Percentiles rank a stretch among this genome's conserved stretches.
Evolutionary conservation across 192 early-diverging fungal genomes (phyloP).

Genomic region (Backusella sp.): DNA sequence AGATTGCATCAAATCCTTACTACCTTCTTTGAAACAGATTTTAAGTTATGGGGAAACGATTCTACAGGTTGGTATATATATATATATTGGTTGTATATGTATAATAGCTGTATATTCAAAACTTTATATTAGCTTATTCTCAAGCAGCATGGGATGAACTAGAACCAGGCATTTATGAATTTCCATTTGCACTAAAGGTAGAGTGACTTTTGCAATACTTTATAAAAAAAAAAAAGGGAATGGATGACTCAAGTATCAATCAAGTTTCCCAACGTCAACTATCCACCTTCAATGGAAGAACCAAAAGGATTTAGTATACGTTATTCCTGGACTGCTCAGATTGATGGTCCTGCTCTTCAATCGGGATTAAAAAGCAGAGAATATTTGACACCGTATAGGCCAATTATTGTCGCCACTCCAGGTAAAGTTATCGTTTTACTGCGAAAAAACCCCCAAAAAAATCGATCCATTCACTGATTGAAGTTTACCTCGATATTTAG

Average conservation of each 20-base stretch:
- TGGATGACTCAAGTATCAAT: neutral
- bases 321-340: conserved; percentile 32
- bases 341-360: conserved; percentile 36
- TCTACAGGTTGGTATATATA: conserved; percentile 4
- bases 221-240: neutral
- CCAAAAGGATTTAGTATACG: conserved; percentile 31
- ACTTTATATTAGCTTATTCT: conserved; percentile 26
- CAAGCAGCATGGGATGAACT: conserved; percentile 38
- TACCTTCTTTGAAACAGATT: conserved; percentile 35
- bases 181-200: conserved; percentile 44
- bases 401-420: conserved; percentile 39
- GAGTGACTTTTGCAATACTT: neutral
- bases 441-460: neutral
- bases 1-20: conserved; percentile 33
- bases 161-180: conserved; percentile 32
- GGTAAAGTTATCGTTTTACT: neutral
- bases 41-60: conserved; percentile 35
- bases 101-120: neutral
- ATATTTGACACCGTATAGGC: conserved; percentile 37
- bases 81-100: too few species aligned
- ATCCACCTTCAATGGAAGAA: conserved; percentile 42
- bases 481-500: neutral
- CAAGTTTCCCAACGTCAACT: conserved; percentile 42
- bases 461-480: too few species aligned
- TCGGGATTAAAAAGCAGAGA: conserved; percentile 37